Base-by-base conservation (phyloP, 176 grass and related monocot genomes). In the Oropetium thomaeum region DNA sequence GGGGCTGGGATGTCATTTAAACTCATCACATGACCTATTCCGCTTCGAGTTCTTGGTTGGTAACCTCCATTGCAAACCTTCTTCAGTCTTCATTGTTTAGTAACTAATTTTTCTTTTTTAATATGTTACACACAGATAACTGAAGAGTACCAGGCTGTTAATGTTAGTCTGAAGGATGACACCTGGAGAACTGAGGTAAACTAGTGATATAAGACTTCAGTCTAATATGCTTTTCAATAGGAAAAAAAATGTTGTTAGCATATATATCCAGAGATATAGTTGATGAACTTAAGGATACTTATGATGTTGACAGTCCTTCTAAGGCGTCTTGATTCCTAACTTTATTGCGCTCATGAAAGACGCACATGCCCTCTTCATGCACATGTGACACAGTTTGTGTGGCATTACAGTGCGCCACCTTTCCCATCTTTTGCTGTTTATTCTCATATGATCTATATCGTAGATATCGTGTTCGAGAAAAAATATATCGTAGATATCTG, bases 1-100 rank as follows among this genome's bases (percentile, higher is more conserved):
- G 96, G 96, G 96, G 81, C 58, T 99, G 67, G 88, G 87, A 79
- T 95, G 53, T 78, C 96, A 99, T 65, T 84, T 99, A 69, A 91
- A 82, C 67, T 87, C 91, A 58, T 95, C 82, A 5, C 96, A 99
- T 86, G 91, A 99, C 78, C 72, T 99, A 51, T 99, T 99, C 87
- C 84, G 80, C 78, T 99, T 88, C 82, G 91, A 92, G 76, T 95
- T 99, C 70, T 90, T 84, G 96, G 96, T 99, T 86, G 87, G 96
- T 95, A 86, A 79, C 88, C 52, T 88, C 69, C n/a, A 69, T 74
- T 28, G 38, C 48, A 53, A 30, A 77, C 54, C 48, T 84, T 83
- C 43, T 87, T 81, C 48, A 58, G 23, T 74, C 33, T 11, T 77
- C 12, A 27, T 66, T 75, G 26, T 69, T 73, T 59, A 26, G 81